phyloP scores from a whole-genome alignment of 129 eudicot genomes.

The Centrapalus pauciflorus region DNA sequence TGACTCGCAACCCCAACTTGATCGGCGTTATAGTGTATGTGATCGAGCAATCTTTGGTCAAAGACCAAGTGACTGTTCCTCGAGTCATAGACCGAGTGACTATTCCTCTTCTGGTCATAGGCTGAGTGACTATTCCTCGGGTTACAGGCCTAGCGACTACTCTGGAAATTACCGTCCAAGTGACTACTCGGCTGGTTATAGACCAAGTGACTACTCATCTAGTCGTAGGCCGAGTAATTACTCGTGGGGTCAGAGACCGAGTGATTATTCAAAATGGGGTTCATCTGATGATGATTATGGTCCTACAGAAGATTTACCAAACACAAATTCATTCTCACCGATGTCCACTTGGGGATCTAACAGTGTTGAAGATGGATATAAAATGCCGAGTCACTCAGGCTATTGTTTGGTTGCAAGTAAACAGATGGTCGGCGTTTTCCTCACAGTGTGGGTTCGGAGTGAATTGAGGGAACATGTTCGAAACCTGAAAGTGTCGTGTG shows the following conservation, averaged over 20 bases:
- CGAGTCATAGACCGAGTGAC: conserved; percentile 56
- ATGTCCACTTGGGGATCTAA: conserved; percentile 38
- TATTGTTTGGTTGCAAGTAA: conserved; percentile 83
- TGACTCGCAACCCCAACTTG: conserved; percentile 67
- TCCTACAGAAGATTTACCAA: conserved; percentile 61
- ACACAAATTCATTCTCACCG: conserved; percentile 57
- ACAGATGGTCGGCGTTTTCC: conserved; percentile 95
- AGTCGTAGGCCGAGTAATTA: conserved; percentile 58
- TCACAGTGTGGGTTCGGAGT: conserved; percentile 84
- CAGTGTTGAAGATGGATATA: conserved; percentile 44
- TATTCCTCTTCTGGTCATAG: conserved; percentile 48
- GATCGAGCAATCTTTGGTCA: conserved; percentile 86
- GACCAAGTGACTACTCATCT: conserved; percentile 67
- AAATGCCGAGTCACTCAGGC: conserved; percentile 44
- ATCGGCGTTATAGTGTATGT: conserved; percentile 79
- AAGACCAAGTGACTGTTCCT: conserved; percentile 62
- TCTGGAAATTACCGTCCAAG: conserved; percentile 41
- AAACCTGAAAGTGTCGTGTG: conserved; percentile 83
- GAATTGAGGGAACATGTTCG: conserved; percentile 78
- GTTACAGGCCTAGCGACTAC: conserved; percentile 60
- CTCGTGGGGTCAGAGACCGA: conserved; percentile 64
- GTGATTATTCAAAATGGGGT: conserved; percentile 88
- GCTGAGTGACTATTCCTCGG: conserved; percentile 57
- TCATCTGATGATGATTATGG: conserved; percentile 87
- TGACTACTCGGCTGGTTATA: conserved; percentile 30